phyloP scores from a whole-genome alignment of 192 early-diverging fungal genomes.

The Glomus cerebriforme region DNA sequence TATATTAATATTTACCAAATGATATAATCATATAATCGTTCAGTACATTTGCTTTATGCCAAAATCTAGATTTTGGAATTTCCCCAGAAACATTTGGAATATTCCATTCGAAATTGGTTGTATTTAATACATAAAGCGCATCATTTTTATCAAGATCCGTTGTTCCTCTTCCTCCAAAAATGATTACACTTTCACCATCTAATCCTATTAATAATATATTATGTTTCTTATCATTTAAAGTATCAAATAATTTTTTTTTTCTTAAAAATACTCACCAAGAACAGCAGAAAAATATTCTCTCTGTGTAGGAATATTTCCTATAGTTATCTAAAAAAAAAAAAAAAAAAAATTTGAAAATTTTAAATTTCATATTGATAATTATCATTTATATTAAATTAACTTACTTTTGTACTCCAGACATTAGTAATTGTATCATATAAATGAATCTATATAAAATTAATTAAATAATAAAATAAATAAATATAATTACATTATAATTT shows the following conservation, averaged over 20 bases:
- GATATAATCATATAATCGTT: not conserved
- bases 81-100: not conserved
- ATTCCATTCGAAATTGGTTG: not conserved
- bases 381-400: too few relatives aligned
- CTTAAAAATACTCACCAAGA: not conserved
- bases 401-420: not conserved
- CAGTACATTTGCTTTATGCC: not conserved
- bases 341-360: too few relatives aligned
- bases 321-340: not conserved
- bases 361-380: too few relatives aligned
- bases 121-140: not conserved
- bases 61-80: not conserved
- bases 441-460: not conserved
- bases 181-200: not conserved
- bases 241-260: too few relatives aligned
- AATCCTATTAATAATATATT: not conserved
- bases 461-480: too few relatives aligned
- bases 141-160: not conserved
- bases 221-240: too few relatives aligned
- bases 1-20: too few relatives aligned
- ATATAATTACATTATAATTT: too few relatives aligned
- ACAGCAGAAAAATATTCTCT: not conserved
- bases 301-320: not conserved
- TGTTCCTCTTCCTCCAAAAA: not conserved
- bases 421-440: not conserved